Evolutionary conservation across 2,329 filamentous ascomycete genomes (phyloP).

Genomic region (Emmonsia crescens): DNA sequence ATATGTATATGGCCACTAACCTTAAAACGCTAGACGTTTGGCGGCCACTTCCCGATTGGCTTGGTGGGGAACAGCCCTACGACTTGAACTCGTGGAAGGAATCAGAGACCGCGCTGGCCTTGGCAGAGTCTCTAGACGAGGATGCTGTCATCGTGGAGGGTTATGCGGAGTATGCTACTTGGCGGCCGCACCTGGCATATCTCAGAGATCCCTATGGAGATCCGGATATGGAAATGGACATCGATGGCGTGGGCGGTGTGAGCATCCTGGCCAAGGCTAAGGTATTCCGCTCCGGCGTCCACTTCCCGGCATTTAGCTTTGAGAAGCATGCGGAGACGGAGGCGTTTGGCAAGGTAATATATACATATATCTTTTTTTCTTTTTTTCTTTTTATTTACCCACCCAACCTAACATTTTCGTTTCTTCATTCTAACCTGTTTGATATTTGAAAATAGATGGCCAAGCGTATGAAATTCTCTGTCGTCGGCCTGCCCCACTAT

Average conservation of each 20-base stretch:
- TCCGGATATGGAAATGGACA: conserved; percentile 99
- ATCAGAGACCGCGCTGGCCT: conserved; percentile 85
- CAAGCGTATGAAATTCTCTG: conserved; percentile 88
- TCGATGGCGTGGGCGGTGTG: conserved; percentile 93
- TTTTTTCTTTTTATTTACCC: conserved; percentile 8
- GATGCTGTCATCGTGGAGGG: conserved; percentile 98
- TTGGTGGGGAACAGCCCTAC: conserved; percentile 95
- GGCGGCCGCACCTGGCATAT: conserved; percentile 93
- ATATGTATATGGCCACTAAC: conserved; percentile 18
- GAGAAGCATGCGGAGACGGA: conserved; percentile 98
- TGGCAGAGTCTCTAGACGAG: conserved; percentile 91
- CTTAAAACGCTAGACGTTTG: conserved; percentile 62
- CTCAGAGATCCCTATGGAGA: conserved; percentile 94
- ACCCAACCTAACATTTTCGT: too few relatives aligned
- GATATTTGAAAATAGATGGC: conserved; percentile 61
- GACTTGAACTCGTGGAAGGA: conserved; percentile 99
- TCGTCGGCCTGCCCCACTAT: conserved; percentile 92
- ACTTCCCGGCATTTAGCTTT: conserved; percentile 97
- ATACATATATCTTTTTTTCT: background rate
- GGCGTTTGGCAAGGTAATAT: conserved; percentile 89
- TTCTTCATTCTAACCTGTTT: conserved; percentile 10
- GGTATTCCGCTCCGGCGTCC: conserved; percentile 88
- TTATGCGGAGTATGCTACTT: conserved; percentile 97
- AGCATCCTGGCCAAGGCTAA: conserved; percentile 93
- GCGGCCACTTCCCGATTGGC: conserved; percentile 97